phyloP scores from a whole-genome alignment of 441 rosid species.

The Hura crepitans region DNA sequence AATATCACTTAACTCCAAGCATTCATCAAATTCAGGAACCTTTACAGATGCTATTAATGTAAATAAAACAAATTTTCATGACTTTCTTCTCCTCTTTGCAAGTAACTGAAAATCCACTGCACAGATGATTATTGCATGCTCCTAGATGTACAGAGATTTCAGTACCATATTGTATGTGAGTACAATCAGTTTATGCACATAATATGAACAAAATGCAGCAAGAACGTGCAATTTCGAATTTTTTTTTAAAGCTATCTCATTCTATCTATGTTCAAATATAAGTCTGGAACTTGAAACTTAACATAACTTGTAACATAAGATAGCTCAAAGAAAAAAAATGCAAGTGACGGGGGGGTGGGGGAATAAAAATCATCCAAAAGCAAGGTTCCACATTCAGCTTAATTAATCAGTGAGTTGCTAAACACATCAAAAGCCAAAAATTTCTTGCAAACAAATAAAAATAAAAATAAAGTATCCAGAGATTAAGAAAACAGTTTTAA shows the following conservation, averaged over 20 bases:
- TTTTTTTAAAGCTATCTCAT: neutral
- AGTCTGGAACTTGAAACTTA: neutral
- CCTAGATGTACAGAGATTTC: neutral
- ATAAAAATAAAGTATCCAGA: neutral
- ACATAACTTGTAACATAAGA: neutral
- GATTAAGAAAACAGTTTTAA: neutral
- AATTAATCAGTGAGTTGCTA: neutral
- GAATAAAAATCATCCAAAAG: neutral
- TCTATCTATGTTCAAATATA: neutral
- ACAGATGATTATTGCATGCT: neutral
- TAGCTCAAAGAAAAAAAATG: neutral
- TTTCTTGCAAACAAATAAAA: neutral
- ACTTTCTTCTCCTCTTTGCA: neutral
- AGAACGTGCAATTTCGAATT: neutral
- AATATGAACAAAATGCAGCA: neutral
- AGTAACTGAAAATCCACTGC: neutral
- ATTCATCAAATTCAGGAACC: neutral
- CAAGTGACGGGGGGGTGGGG: too few species aligned
- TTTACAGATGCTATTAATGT: neutral
- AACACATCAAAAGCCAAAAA: neutral
- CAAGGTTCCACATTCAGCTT: slow-evolving; percentile 9
- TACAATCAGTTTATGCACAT: neutral
- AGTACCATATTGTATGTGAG: neutral
- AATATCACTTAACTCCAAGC: neutral
- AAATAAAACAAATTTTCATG: neutral